Evolutionary conservation across 1,139 yeast species (phyloP).

Genomic region (Protomyces inundatus): DNA sequence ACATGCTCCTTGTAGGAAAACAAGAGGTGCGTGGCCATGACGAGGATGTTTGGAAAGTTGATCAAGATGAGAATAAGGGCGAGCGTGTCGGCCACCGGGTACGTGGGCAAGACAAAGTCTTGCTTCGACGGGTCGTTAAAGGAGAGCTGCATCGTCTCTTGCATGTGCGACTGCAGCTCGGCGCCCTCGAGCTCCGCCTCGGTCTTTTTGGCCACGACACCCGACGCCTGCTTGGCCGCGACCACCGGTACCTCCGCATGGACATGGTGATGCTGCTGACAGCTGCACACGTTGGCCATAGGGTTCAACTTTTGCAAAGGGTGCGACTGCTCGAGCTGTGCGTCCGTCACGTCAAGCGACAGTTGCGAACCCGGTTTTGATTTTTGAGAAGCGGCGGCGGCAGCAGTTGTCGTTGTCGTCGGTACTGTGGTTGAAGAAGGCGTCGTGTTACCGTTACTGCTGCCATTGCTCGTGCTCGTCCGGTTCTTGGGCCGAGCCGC

Average conservation of each 20-base stretch:
- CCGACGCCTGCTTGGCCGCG: neutral
- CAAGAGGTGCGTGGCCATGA: constrained; percentile 12
- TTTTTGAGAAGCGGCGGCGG: too few species aligned
- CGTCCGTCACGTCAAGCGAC: too few species aligned
- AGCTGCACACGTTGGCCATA: neutral
- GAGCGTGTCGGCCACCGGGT: constrained; percentile 20
- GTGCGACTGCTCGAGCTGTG: neutral
- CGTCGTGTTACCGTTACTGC: neutral
- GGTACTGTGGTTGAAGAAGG: too few species aligned
- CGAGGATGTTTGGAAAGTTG: constrained; percentile 15
- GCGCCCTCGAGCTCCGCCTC: neutral
- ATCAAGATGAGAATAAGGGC: constrained; percentile 9
- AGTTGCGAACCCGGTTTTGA: too few species aligned
- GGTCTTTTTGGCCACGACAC: neutral
- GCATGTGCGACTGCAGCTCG: neutral
- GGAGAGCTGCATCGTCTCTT: neutral
- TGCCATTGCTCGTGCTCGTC: neutral
- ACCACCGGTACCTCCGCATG: neutral
- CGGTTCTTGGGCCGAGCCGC: neutral
- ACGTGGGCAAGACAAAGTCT: constrained; percentile 1
- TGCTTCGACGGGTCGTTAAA: constrained; percentile 1
- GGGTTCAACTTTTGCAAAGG: neutral
- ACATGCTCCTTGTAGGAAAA: constrained; percentile 15
- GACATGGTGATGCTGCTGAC: neutral
- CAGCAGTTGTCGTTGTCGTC: too few species aligned